Evolutionary conservation across 2,329 filamentous ascomycete genomes (phyloP), one percentile per base, ranked within the genome.

Genomic region (Fusarium odoratissimum): DNA sequence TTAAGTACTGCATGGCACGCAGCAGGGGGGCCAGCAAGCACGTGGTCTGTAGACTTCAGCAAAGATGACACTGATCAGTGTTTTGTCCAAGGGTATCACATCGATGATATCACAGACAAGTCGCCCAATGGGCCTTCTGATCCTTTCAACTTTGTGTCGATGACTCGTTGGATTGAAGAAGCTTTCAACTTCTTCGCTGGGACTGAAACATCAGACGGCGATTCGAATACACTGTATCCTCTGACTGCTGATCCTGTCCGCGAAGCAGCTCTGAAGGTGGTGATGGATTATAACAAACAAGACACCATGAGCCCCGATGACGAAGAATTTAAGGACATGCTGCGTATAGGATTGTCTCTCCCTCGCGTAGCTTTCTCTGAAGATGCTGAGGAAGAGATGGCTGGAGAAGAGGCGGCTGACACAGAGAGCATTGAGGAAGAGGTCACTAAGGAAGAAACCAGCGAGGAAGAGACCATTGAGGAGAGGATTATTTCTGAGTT

Each of bases 71-170:
- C 28, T 3, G 42, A 51, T 8, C 21, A 30, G 2, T 42, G 63
- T n/a, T n/a, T 56, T 6, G 17, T 49, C 5, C 37, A 46, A 8
- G 67, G 52, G 0, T 25, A 42, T 16, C 16, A 37, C 8, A 6
- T 69, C 7, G 64, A 59, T 1, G 13, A 37, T 4, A 16, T 69
- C 3, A 23, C 21, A 7, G 31, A 64, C 6, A 42, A 14, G 13
- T 54, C 54, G 2, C 4, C 8, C 10, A 5, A 45, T 8, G 21
- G 11, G 1, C 3, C n/a, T 14, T 3, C 2, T 17, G 7, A 33
- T 3, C 14, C 9, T 0, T 28, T 59, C 6, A 19, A 35, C 14
- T 2, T 42, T 3, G 13, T 28, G 4, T 1, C 4, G 0, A 16
- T 56, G 21, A 1, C 10, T 5, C 12, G 1, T 1, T 21, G 45